Conservation (phyloP, 192 early-diverging fungal species). For the Rhizophagus clarus region DNA sequence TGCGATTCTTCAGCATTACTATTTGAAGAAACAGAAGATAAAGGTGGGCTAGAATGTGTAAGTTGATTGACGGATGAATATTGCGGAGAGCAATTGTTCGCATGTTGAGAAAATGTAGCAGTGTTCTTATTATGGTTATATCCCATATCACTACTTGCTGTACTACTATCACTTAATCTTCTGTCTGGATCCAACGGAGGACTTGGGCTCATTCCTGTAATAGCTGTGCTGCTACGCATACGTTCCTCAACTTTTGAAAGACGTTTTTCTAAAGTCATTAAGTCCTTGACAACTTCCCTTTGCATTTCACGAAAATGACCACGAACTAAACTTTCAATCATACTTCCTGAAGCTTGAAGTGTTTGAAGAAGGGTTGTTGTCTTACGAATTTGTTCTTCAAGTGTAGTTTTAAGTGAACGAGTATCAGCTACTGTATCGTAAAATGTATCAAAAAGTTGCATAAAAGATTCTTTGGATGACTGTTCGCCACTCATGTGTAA, state of each 20-base stretch:
- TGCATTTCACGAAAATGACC: conserved; percentile 76
- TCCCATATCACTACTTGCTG: conserved; percentile 20
- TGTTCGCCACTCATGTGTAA: not conserved
- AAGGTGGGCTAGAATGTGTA: conserved; percentile 11
- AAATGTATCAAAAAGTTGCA: conserved; percentile 56
- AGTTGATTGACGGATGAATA: not conserved
- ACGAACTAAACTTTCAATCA: conserved; percentile 80
- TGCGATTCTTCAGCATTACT: not conserved
- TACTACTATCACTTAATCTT: conserved; percentile 27
- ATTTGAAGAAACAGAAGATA: not conserved
- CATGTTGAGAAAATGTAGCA: not conserved
- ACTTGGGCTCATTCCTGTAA: conserved; percentile 7
- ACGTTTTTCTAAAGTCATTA: conserved; percentile 25
- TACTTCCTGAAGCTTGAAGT: conserved; percentile 68
- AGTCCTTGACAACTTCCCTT: conserved; percentile 51
- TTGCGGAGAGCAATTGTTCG: not conserved
- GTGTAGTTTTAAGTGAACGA: conserved; percentile 59
- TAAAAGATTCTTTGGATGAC: conserved; percentile 50
- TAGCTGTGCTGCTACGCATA: not conserved
- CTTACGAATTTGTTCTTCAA: conserved; percentile 78
- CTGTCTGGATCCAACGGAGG: conserved; percentile 23
- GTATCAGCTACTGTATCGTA: conserved; percentile 65
- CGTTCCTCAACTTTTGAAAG: conserved; percentile 10
- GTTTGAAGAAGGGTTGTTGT: conserved; percentile 72
- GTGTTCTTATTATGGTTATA: not conserved